phyloP scores from a whole-genome alignment of 345 rosid genomes.

The Hirschfeldia incana region DNA sequence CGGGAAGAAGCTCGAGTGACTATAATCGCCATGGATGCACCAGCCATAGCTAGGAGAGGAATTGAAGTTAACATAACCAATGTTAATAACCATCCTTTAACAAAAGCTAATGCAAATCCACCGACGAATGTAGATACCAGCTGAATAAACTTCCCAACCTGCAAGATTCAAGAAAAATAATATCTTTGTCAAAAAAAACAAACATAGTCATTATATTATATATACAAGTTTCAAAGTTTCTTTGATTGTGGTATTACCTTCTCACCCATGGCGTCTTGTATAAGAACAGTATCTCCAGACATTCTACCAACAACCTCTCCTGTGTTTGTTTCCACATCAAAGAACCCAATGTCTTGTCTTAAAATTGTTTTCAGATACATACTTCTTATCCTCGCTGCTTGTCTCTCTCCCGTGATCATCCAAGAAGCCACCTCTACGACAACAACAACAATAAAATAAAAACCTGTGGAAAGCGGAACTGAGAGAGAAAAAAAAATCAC shows the following conservation, averaged over 20 bases:
- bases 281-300: constrained; percentile 92
- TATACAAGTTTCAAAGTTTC: not conserved
- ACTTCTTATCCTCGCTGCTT: constrained; percentile 63
- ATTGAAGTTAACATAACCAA: constrained; percentile 60
- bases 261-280: constrained; percentile 93
- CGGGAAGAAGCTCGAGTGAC: constrained; percentile 59
- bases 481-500: constrained; percentile 14
- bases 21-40: constrained; percentile 53
- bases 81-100: constrained; percentile 80
- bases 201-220: not conserved
- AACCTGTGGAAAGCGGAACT: not conserved
- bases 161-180: constrained; percentile 3
- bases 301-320: constrained; percentile 87
- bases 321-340: constrained; percentile 73
- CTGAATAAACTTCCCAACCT: constrained; percentile 90
- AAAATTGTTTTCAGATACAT: constrained; percentile 64
- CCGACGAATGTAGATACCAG: constrained; percentile 64
- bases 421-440: constrained; percentile 72
- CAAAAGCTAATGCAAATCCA: constrained; percentile 62
- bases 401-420: constrained; percentile 88
- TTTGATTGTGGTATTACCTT: constrained; percentile 45
- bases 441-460: constrained; percentile 6
- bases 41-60: constrained; percentile 61
- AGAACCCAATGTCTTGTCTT: constrained; percentile 73
- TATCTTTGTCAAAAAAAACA: not conserved